These are phyloP conservation scores for Kluyveromyces marxianus DNA, from an alignment of 1,139 yeast species.

Conservation along the genomic window DNA sequence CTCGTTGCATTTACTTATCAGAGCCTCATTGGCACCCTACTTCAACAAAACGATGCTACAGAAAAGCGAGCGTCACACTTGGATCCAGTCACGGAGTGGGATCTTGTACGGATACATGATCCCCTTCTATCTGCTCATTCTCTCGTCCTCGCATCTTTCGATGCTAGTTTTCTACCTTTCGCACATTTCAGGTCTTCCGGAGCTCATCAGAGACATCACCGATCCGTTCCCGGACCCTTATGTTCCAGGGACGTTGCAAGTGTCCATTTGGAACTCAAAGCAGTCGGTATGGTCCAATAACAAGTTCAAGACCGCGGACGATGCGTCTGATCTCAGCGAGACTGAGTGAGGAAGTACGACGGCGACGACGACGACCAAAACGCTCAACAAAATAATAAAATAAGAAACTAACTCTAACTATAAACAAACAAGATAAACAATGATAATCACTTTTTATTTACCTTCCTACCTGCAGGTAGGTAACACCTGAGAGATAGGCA, in stretches of 20 bases:
- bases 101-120: conserved; percentile 51
- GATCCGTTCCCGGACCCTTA: conserved; percentile 40
- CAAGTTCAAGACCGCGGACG: neutral
- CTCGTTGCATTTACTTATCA: conserved; percentile 33
- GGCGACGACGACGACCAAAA: too few species aligned
- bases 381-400: too few species aligned
- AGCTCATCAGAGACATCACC: conserved; percentile 46
- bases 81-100: conserved; percentile 53
- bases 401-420: too few species aligned
- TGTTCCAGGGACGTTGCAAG: conserved; percentile 5
- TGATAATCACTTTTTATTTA: too few species aligned
- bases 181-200: conserved; percentile 44
- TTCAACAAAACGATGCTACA: conserved; percentile 42
- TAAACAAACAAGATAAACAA: too few species aligned
- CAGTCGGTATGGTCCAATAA: conserved; percentile 9
- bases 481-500: too few species aligned
- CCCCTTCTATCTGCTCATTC: conserved; percentile 39
- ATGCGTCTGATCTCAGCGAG: neutral
- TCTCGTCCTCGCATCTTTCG: conserved; percentile 42
- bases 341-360: neutral
- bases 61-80: conserved; percentile 39
- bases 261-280: conserved; percentile 10
- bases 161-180: conserved; percentile 49
- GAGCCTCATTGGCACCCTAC: conserved; percentile 42
- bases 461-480: too few species aligned